Evolutionary conservation across 768 basidiomycete species (phyloP), one percentile per base, ranked within the genome.

Genomic region (Boletus subcaerulescens): DNA sequence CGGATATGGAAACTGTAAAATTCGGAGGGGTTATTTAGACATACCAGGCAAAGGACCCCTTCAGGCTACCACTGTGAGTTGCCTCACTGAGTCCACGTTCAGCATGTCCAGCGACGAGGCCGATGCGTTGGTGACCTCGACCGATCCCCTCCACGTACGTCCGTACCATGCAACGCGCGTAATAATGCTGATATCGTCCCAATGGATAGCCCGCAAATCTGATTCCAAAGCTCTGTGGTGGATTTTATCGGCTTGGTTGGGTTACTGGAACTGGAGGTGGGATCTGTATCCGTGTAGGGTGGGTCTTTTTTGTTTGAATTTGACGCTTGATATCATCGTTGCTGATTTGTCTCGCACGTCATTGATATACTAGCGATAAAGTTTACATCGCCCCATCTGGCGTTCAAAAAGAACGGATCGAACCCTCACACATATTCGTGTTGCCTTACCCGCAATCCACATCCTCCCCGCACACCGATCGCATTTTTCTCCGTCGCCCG

Each of bases 251-350:
- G 72, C 80, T 94, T 20, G 93, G 93, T 14, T 94, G 93, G 93
- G 93, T 94, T 1, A 94, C 92, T 3, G 92, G 93, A 15, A 94
- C 93, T 3, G 92, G 91, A 7, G 85, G 84, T 24, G 89, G 89
- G 1, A 90, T 91, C 56, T 84, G 82, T 57, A 91, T 92, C 57
- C 81, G 88, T 18, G 69, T 76, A 41, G 84, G 79, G 89, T 88
- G 56, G 14, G 83, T 66, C 11, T 40, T 17, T 24, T 39, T 36
- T n/a, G 15, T 29, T 29, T 29, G 29, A 2, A 45, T 1, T 12
- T 2, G 29, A 11, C 15, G 17, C 26, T 20, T 15, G 31, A 33
- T 38, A 11, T 29, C 40, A 11, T 1, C 15, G 15, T 26, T n/a
- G 12, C 40, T 50, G 32, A 56, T 33, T 17, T 38, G n/a, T 9